Percentiles rank a stretch among this genome's conserved stretches.
These are phyloP conservation scores for Diophrys sp. DNA, from an alignment of 73 alveolate species.

Conservation along the genomic window DNA sequence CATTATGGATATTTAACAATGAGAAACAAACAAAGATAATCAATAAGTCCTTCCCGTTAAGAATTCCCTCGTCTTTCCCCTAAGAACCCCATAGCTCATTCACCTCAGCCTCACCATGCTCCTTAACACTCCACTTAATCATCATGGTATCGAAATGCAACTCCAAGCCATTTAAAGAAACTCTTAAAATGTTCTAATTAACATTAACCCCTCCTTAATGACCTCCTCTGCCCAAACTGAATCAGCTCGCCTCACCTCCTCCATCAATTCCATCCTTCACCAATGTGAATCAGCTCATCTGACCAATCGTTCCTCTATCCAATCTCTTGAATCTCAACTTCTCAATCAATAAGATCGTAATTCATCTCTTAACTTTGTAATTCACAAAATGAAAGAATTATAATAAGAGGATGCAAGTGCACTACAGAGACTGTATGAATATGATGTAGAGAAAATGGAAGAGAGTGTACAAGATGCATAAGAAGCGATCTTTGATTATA, in stretches of 20 bases:
- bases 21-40: background rate
- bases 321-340: too few species aligned
- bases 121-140: background rate
- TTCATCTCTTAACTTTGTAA: background rate
- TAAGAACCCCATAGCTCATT: background rate
- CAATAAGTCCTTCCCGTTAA: background rate
- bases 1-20: background rate
- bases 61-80: background rate
- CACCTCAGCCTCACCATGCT: background rate
- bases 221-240: background rate
- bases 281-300: background rate
- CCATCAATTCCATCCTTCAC: background rate
- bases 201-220: too few species aligned
- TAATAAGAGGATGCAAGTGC: background rate
- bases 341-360: background rate
- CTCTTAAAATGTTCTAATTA: too few species aligned
- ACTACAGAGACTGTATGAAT: background rate
- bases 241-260: background rate
- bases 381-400: background rate
- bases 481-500: background rate
- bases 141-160: background rate
- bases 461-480: background rate
- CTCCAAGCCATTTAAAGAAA: background rate
- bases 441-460: background rate
- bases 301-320: background rate